Percentiles rank a stretch among this genome's conserved stretches.
Evolutionary conservation across 208 protist genomes (phyloP).

Genomic region (Trichomonas vaginalis): DNA sequence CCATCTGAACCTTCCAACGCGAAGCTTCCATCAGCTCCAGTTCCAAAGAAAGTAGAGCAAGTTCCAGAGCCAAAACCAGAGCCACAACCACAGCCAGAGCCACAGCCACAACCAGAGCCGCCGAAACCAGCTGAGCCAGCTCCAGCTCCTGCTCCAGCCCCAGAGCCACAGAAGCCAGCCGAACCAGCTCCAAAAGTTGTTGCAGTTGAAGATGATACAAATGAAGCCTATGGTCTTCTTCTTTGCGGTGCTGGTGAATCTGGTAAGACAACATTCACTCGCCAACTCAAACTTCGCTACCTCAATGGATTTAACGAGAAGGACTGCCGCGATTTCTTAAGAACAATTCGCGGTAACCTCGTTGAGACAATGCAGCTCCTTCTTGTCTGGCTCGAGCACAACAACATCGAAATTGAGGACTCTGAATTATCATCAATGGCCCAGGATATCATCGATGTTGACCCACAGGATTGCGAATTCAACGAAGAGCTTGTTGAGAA

Average conservation of each 20-base stretch:
- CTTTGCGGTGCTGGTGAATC: constrained; percentile 21
- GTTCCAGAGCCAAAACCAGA: neutral
- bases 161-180: neutral
- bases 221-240: neutral
- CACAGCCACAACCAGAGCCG: neutral
- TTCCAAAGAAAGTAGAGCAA: neutral
- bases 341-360: neutral
- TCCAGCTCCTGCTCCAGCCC: neutral
- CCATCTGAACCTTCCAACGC: neutral
- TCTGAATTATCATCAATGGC: neutral
- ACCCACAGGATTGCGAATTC: neutral
- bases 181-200: neutral
- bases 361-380: neutral
- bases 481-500: neutral
- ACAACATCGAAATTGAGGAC: neutral
- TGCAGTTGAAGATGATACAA: neutral
- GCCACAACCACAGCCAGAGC: neutral
- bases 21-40: neutral
- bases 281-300: neutral
- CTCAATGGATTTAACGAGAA: neutral
- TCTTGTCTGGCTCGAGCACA: neutral
- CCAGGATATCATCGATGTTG: neutral
- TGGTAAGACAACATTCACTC: constrained; percentile 7
- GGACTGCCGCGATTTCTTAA: neutral
- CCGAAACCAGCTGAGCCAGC: neutral